Conservation (phyloP, 805 yeast genomes). For the Teunomyces cretensis region DNA sequence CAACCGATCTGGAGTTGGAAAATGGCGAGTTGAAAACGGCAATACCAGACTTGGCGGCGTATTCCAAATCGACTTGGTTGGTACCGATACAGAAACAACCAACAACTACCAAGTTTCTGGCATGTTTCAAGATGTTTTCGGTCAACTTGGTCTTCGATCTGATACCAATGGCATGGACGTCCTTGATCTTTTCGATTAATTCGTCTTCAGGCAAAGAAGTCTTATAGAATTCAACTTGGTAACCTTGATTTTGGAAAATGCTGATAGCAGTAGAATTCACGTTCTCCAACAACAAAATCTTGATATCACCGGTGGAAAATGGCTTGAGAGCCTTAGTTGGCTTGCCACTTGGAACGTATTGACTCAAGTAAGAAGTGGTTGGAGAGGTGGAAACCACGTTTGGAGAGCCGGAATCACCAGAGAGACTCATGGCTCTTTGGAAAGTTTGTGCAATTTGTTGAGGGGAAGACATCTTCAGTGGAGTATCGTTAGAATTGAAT, state of each 20-base stretch:
- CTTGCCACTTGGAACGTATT: conserved; percentile 48
- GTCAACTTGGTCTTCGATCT: conserved; percentile 94
- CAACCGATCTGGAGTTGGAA: conserved; percentile 97
- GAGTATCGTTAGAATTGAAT: neutral
- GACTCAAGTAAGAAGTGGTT: conserved; percentile 68
- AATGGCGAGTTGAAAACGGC: conserved; percentile 98
- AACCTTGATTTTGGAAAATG: conserved; percentile 85
- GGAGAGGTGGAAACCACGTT: conserved; percentile 84
- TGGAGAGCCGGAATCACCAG: conserved; percentile 46
- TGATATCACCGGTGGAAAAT: conserved; percentile 92
- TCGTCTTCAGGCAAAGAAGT: conserved; percentile 89
- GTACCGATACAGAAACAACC: conserved; percentile 99
- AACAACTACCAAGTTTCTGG: conserved; percentile 82
- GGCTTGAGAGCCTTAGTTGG: conserved; percentile 81
- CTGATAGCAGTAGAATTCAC: conserved; percentile 90
- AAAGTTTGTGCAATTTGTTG: conserved; percentile 65
- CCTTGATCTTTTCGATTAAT: conserved; percentile 87
- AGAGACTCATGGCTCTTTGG: conserved; percentile 52
- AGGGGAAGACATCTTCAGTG: conserved; percentile 56
- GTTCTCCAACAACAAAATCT: conserved; percentile 86
- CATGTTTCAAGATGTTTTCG: conserved; percentile 74
- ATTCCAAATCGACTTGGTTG: conserved; percentile 92
- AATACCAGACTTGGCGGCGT: conserved; percentile 88
- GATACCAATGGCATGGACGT: conserved; percentile 96
- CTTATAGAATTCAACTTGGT: conserved; percentile 94